Conservation (phyloP, 2,329 filamentous ascomycete genomes). For the Madurella fahalii region DNA sequence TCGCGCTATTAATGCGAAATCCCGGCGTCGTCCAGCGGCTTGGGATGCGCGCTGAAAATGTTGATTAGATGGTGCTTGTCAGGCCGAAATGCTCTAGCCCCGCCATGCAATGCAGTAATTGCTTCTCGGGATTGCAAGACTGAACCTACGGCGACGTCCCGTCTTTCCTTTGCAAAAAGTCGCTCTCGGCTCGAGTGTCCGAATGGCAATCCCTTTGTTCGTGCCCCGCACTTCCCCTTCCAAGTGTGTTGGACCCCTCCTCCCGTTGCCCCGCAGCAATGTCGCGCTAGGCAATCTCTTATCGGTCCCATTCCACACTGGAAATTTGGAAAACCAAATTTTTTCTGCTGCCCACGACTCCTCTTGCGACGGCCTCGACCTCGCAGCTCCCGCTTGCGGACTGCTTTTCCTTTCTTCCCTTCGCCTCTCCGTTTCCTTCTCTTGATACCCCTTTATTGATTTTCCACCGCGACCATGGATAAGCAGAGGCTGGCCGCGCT, state of each 20-base stretch:
- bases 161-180: too few relatives aligned
- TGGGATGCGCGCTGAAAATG: too few relatives aligned
- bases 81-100: too few relatives aligned
- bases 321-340: constrained; percentile 19
- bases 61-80: too few relatives aligned
- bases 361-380: constrained; percentile 7
- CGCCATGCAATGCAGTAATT: too few relatives aligned
- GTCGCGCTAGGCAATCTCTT: constrained; percentile 11
- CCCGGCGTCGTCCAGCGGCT: too few relatives aligned
- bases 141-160: too few relatives aligned
- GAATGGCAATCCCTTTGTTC: too few relatives aligned
- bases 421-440: constrained; percentile 9
- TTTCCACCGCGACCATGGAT: constrained; percentile 22
- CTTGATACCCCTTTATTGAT: constrained; percentile 21
- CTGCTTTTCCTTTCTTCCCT: constrained; percentile 12
- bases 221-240: too few relatives aligned
- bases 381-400: constrained; percentile 5
- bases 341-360: constrained; percentile 10
- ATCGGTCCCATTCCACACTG: constrained; percentile 21
- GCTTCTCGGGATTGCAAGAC: too few relatives aligned
- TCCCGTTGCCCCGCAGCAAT: constrained; percentile 13
- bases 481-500: constrained; percentile 25
- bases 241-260: constrained; percentile 2
- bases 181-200: too few relatives aligned
- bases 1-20: too few relatives aligned